These are phyloP conservation scores for Goniomonas avonlea DNA, from an alignment of 78 protist genomes.

Conservation along the genomic window DNA sequence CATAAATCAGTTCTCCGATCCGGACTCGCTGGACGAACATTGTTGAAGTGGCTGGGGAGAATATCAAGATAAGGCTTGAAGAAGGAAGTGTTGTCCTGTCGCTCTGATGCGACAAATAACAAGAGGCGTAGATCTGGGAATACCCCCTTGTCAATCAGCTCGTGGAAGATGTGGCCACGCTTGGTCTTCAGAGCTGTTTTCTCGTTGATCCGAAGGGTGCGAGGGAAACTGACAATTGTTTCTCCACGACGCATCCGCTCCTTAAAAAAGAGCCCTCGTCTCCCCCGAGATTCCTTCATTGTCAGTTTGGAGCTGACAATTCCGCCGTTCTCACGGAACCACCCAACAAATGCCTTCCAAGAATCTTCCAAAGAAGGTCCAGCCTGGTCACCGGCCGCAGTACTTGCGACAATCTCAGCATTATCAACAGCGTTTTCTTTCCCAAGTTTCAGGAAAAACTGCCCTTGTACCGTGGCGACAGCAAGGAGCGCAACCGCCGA, in stretches of 20 bases:
- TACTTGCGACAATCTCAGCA: too few species aligned
- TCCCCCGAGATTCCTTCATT: too few species aligned
- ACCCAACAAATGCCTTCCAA: slow-evolving; percentile 24
- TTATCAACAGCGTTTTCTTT: neutral
- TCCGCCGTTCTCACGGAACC: slow-evolving; percentile 24
- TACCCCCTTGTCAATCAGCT: too few species aligned
- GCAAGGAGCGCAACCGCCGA: neutral
- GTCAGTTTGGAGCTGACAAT: slow-evolving; percentile 19
- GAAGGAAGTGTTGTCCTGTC: too few species aligned
- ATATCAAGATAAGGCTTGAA: too few species aligned
- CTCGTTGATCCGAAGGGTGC: slow-evolving; percentile 15
- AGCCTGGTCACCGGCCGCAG: neutral
- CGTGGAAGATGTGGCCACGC: slow-evolving; percentile 26
- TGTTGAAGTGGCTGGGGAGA: too few species aligned
- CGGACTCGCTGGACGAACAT: too few species aligned
- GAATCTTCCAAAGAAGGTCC: too few species aligned
- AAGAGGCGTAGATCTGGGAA: too few species aligned
- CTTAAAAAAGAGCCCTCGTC: slow-evolving; percentile 20
- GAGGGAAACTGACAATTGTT: slow-evolving; percentile 18
- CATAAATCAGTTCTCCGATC: too few species aligned
- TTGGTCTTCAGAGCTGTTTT: slow-evolving; percentile 26
- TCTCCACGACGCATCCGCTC: slow-evolving; percentile 20
- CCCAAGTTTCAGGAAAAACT: slow-evolving; percentile 15
- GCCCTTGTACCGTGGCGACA: neutral
- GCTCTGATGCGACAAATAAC: too few species aligned